Conservation (phyloP, 2,329 filamentous ascomycete species). For the Fusarium illudens region DNA sequence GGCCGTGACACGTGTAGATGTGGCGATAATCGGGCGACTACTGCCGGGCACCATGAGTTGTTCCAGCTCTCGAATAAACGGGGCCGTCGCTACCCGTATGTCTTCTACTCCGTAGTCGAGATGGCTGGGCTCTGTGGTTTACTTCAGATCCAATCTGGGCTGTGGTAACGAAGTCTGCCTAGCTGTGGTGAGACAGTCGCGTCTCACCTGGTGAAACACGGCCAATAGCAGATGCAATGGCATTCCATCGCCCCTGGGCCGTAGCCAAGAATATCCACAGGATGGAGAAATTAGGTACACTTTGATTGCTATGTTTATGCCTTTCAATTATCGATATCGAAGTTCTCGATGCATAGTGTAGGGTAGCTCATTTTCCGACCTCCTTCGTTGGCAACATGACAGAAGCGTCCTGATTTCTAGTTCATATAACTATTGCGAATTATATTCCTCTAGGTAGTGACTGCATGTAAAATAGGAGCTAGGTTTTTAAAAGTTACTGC, state of each 20-base stretch:
- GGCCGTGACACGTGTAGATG: conserved; percentile 23
- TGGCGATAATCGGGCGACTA: conserved; percentile 9
- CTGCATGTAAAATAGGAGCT: no score
- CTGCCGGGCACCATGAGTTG: not conserved
- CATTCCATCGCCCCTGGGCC: not conserved
- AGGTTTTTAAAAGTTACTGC: no score
- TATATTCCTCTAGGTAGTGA: not conserved
- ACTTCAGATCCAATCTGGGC: not conserved
- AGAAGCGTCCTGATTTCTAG: not conserved
- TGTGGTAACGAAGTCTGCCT: not conserved
- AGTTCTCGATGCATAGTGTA: not conserved
- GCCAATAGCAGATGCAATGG: not conserved
- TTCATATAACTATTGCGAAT: not conserved
- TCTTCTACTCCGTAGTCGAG: not conserved
- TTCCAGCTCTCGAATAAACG: not conserved
- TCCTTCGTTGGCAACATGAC: not conserved
- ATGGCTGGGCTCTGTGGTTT: not conserved
- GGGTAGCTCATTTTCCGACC: not conserved
- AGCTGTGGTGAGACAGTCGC: not conserved
- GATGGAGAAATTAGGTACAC: not conserved
- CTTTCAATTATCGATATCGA: not conserved
- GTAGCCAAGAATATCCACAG: not conserved
- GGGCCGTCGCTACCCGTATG: not conserved
- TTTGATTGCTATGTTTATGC: no score
- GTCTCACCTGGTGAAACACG: not conserved